A percentile compares a stretch with the other conserved stretches of the same genome.
Conservation (phyloP, 2,329 filamentous ascomycete species). For the Aspergillus texensis region DNA sequence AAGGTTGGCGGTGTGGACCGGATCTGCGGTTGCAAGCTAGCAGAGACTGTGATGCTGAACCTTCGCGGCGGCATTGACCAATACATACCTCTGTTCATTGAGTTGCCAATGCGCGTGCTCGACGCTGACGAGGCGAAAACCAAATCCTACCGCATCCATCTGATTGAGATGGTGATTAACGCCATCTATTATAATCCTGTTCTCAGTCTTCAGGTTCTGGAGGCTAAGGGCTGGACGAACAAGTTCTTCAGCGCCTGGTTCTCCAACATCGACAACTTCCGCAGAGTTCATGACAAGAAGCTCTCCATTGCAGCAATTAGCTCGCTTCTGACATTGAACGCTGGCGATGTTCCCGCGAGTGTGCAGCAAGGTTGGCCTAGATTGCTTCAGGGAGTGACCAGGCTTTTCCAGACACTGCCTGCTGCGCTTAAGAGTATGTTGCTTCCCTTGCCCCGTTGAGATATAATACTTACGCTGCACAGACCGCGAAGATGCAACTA, state of each 20-base stretch:
- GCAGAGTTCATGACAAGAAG: conserved; percentile 97
- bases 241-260: conserved; percentile 99
- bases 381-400: conserved; percentile 82
- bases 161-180: conserved; percentile 99
- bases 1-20: conserved; percentile 92
- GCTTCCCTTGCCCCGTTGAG: neutral
- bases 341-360: conserved; percentile 83
- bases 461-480: conserved; percentile 24
- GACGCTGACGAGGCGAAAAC: conserved; percentile 74
- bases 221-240: conserved; percentile 91
- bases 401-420: conserved; percentile 89
- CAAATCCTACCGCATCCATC: conserved; percentile 90
- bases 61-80: conserved; percentile 85
- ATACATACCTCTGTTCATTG: conserved; percentile 85
- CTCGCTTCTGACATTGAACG: conserved; percentile 75
- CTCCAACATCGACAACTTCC: conserved; percentile 90
- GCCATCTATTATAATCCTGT: conserved; percentile 95
- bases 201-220: conserved; percentile 82
- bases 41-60: conserved; percentile 96
- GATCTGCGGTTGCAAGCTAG: conserved; percentile 96
- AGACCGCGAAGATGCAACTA: conserved; percentile 89
- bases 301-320: conserved; percentile 93
- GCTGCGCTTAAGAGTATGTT: conserved; percentile 78
- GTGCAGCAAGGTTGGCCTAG: conserved; percentile 95
- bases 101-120: conserved; percentile 83